phyloP scores from a whole-genome alignment of 495 filamentous ascomycete genomes.

The Talaromyces wortmannii region DNA sequence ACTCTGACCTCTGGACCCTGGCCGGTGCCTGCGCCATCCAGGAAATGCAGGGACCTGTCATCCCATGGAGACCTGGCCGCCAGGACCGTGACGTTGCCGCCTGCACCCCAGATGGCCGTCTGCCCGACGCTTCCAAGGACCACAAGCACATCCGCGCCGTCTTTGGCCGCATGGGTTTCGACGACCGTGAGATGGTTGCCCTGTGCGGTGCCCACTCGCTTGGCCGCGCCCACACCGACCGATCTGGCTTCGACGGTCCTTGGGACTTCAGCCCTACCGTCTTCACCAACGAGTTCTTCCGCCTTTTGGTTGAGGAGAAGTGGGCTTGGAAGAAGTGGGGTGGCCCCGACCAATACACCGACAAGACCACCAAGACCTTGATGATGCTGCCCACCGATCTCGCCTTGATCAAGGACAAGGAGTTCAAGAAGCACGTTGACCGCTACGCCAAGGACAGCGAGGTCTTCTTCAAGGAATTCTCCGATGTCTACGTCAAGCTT shows the following conservation, averaged over 20 bases:
- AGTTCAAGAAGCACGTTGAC: slow-evolving; percentile 77
- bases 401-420: slow-evolving; percentile 81
- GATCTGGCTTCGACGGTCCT: slow-evolving; percentile 82
- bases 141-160: slow-evolving; percentile 81
- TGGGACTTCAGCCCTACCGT: slow-evolving; percentile 97
- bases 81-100: slow-evolving; percentile 71
- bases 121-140: slow-evolving; percentile 80
- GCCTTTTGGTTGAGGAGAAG: slow-evolving; percentile 81
- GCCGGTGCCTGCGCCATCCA: slow-evolving; percentile 81
- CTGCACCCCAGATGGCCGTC: slow-evolving; percentile 93
- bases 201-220: slow-evolving; percentile 86
- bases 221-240: slow-evolving; percentile 85
- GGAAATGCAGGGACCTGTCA: slow-evolving; percentile 84
- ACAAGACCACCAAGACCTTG: slow-evolving; percentile 73
- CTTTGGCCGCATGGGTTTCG: slow-evolving; percentile 97
- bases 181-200: slow-evolving; percentile 94
- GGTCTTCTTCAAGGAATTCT: slow-evolving; percentile 90
- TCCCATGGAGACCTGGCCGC: slow-evolving; percentile 90
- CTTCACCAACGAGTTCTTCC: slow-evolving; percentile 91
- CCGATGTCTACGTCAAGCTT: slow-evolving; percentile 68
- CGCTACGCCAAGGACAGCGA: slow-evolving; percentile 90
- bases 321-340: slow-evolving; percentile 93
- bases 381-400: slow-evolving; percentile 98
- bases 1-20: slow-evolving; percentile 96
- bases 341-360: slow-evolving; percentile 78